These are phyloP conservation scores for Microbotryomycetes sp. DNA, from an alignment of 1,284 basidiomycete genomes.

Conservation along the genomic window DNA sequence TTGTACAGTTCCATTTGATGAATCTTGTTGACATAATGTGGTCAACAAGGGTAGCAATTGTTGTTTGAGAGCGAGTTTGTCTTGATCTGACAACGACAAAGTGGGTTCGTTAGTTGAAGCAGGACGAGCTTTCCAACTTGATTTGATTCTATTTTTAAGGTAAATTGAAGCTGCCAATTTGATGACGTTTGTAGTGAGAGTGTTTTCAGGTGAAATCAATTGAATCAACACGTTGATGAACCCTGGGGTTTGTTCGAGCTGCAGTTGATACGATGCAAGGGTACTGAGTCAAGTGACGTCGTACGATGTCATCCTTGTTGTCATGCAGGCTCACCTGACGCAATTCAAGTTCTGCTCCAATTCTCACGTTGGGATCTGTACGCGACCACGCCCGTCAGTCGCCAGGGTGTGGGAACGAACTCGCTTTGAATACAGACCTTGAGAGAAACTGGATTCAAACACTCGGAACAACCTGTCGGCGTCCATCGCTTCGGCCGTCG, in stretches of 20 bases:
- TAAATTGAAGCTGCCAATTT: slow-evolving; percentile 59
- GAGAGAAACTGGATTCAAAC: slow-evolving; percentile 49
- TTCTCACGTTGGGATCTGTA: slow-evolving; percentile 74
- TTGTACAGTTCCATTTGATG: slow-evolving; percentile 22
- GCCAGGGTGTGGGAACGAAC: neutral
- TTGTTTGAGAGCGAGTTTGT: slow-evolving; percentile 61
- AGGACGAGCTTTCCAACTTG: slow-evolving; percentile 20
- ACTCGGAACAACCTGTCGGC: slow-evolving; percentile 65
- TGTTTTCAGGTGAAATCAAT: slow-evolving; percentile 56
- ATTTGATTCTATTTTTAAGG: slow-evolving; percentile 64
- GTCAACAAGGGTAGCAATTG: slow-evolving; percentile 63
- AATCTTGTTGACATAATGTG: slow-evolving; percentile 54
- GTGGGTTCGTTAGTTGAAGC: slow-evolving; percentile 1
- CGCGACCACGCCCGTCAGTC: neutral
- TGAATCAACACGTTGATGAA: slow-evolving; percentile 69
- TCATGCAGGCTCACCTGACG: slow-evolving; percentile 56
- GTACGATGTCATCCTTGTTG: no score
- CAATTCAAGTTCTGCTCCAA: slow-evolving; percentile 71
- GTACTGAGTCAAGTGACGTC: no score
- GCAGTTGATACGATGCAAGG: neutral
- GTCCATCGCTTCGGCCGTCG: no score
- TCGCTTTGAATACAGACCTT: neutral
- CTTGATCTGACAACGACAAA: slow-evolving; percentile 55
- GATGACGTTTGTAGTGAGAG: slow-evolving; percentile 18
- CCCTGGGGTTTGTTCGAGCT: slow-evolving; percentile 71